Percentiles rank a stretch among this genome's conserved stretches.
These are phyloP conservation scores for Phtheirospermum japonicum DNA, from an alignment of 257 asterid genomes.

Conservation along the genomic window DNA sequence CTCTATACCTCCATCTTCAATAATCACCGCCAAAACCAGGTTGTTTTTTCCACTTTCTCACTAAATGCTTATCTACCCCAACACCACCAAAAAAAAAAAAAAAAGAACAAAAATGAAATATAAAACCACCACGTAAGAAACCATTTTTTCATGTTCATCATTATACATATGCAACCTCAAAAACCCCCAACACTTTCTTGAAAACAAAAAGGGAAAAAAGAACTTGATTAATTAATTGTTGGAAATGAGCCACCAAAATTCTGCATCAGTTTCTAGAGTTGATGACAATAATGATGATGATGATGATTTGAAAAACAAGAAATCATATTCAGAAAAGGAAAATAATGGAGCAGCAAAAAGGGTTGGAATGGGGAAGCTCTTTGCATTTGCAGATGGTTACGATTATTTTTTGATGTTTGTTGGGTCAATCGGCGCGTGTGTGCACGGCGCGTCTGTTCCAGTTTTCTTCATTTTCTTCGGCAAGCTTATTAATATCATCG, in stretches of 20 bases:
- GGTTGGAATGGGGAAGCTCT: slow-evolving; percentile 55
- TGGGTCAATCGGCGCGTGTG: slow-evolving; percentile 82
- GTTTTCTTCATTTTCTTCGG: slow-evolving; percentile 96
- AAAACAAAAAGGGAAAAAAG: neutral
- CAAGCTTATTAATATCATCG: slow-evolving; percentile 75
- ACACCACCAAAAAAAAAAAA: neutral
- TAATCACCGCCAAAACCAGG: neutral
- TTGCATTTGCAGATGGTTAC: slow-evolving; percentile 67
- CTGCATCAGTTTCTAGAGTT: neutral
- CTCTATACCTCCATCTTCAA: neutral
- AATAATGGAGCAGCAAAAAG: neutral
- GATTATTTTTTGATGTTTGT: slow-evolving; percentile 71
- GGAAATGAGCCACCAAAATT: slow-evolving; percentile 35
- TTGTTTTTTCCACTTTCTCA: neutral
- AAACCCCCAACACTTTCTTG: neutral
- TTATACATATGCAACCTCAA: neutral
- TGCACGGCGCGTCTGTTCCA: slow-evolving; percentile 96
- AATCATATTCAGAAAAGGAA: slow-evolving; percentile 13
- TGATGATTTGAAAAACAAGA: slow-evolving; percentile 15
- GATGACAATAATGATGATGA: slow-evolving; percentile 8
- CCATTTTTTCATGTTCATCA: neutral
- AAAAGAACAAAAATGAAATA: too few species aligned
- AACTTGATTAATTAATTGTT: neutral
- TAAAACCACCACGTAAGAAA: neutral
- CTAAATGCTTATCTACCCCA: neutral